phyloP scores from a whole-genome alignment of 2,329 filamentous ascomycete species.

The Xylaria sp. region DNA sequence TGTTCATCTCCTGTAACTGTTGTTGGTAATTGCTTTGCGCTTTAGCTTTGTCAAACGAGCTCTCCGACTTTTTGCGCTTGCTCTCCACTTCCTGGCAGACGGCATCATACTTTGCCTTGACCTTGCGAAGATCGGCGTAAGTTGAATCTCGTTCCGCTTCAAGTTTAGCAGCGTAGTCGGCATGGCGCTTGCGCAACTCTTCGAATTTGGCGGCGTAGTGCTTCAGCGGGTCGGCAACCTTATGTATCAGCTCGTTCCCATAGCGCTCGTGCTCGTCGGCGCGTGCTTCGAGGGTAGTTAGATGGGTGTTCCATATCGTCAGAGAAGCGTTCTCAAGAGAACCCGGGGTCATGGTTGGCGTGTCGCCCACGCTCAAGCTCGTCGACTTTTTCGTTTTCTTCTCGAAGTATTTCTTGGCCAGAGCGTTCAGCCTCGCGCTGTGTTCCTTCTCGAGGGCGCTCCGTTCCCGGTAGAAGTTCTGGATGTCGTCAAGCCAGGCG shows the following conservation, averaged over 20 bases:
- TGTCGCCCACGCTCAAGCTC: slow-evolving; percentile 91
- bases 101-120: slow-evolving; percentile 91
- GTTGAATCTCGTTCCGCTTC: slow-evolving; percentile 88
- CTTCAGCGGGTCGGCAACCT: slow-evolving; percentile 89
- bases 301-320: slow-evolving; percentile 95
- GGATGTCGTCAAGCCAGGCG: slow-evolving; percentile 94
- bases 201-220: slow-evolving; percentile 80
- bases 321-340: slow-evolving; percentile 96
- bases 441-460: slow-evolving; percentile 97
- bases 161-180: slow-evolving; percentile 87
- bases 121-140: slow-evolving; percentile 87
- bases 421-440: slow-evolving; percentile 82
- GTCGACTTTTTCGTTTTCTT: slow-evolving; percentile 94
- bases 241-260: slow-evolving; percentile 78
- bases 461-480: slow-evolving; percentile 96
- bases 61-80: slow-evolving; percentile 93
- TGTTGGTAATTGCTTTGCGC: slow-evolving; percentile 92
- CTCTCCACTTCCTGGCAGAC: slow-evolving; percentile 95
- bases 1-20: slow-evolving; percentile 94
- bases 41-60: slow-evolving; percentile 93
- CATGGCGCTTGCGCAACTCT: slow-evolving; percentile 90
- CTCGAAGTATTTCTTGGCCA: slow-evolving; percentile 97
- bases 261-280: slow-evolving; percentile 91
- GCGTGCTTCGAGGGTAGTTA: slow-evolving; percentile 87
- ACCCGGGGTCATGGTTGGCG: slow-evolving; percentile 90